These are phyloP conservation scores for Carex pumila DNA, from an alignment of 176 grass and related monocot genomes.

Conservation along the genomic window DNA sequence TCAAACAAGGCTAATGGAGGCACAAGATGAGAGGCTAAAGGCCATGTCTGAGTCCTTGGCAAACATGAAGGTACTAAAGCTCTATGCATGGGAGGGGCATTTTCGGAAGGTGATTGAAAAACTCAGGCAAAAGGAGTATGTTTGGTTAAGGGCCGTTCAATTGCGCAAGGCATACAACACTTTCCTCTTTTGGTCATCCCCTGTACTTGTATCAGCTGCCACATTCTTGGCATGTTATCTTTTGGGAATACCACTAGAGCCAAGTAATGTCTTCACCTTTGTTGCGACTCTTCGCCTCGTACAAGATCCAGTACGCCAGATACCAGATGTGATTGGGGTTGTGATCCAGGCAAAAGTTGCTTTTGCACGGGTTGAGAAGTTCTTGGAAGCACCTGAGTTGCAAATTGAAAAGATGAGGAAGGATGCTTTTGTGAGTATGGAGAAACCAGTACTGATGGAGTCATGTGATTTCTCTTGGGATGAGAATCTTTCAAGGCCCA, in stretches of 20 bases:
- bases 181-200: constrained; percentile 83
- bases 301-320: constrained; percentile 68
- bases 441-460: constrained; percentile 42
- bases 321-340: constrained; percentile 75
- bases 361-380: constrained; percentile 60
- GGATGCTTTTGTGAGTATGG: not conserved
- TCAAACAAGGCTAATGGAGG: constrained; percentile 78
- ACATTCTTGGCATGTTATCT: constrained; percentile 80
- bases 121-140: constrained; percentile 60
- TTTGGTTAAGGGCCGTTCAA: constrained; percentile 76
- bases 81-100: constrained; percentile 92
- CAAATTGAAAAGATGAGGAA: constrained; percentile 32
- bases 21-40: constrained; percentile 84
- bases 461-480: constrained; percentile 82
- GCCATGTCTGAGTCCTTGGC: constrained; percentile 73
- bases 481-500: constrained; percentile 39
- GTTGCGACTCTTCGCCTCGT: constrained; percentile 79
- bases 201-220: constrained; percentile 79
- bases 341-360: constrained; percentile 90
- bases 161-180: constrained; percentile 77
- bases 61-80: constrained; percentile 78
- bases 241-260: constrained; percentile 56
- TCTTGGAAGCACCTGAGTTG: constrained; percentile 74
- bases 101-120: constrained; percentile 78
- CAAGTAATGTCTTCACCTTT: constrained; percentile 84